Evolutionary conservation across 257 asterid genomes (phyloP).

Genomic region (Lycium ferocissimum): DNA sequence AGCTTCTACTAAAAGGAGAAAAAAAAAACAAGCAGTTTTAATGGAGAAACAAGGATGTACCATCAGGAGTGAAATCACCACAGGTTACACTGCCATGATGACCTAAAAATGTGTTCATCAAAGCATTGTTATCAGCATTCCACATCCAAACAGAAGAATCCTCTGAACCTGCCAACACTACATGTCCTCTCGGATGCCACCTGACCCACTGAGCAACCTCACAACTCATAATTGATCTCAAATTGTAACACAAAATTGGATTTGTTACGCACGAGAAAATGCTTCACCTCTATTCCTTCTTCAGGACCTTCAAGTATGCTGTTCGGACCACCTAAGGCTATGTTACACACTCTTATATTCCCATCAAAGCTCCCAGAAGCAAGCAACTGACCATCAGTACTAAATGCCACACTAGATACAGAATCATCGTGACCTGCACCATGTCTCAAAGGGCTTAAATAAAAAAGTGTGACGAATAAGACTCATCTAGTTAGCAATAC

Average conservation of each 20-base stretch:
- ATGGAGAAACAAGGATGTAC: slow-evolving; percentile 47
- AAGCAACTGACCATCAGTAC: slow-evolving; percentile 82
- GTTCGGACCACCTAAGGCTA: slow-evolving; percentile 52
- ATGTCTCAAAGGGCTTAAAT: slow-evolving; percentile 35
- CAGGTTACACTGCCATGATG: slow-evolving; percentile 83
- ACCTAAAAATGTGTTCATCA: slow-evolving; percentile 65
- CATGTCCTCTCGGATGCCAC: slow-evolving; percentile 95
- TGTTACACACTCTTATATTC: slow-evolving; percentile 78
- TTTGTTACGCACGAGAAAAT: slow-evolving; percentile 15
- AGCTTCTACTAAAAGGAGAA: background rate
- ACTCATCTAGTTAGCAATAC: background rate
- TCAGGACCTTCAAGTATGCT: slow-evolving; percentile 89
- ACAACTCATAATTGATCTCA: slow-evolving; percentile 37
- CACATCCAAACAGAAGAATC: slow-evolving; percentile 88
- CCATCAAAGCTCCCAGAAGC: slow-evolving; percentile 96
- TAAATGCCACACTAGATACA: slow-evolving; percentile 74
- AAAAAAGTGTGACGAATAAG: background rate
- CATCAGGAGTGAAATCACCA: slow-evolving; percentile 95
- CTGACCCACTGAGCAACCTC: slow-evolving; percentile 73
- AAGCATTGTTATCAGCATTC: slow-evolving; percentile 78
- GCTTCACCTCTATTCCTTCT: slow-evolving; percentile 79
- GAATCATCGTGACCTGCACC: slow-evolving; percentile 85
- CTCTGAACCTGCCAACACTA: slow-evolving; percentile 94
- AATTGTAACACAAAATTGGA: background rate
- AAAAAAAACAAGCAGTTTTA: background rate